Evolutionary conservation across 2,329 filamentous ascomycete genomes (phyloP).

Genomic region (Ophiostoma triangulosporum): DNA sequence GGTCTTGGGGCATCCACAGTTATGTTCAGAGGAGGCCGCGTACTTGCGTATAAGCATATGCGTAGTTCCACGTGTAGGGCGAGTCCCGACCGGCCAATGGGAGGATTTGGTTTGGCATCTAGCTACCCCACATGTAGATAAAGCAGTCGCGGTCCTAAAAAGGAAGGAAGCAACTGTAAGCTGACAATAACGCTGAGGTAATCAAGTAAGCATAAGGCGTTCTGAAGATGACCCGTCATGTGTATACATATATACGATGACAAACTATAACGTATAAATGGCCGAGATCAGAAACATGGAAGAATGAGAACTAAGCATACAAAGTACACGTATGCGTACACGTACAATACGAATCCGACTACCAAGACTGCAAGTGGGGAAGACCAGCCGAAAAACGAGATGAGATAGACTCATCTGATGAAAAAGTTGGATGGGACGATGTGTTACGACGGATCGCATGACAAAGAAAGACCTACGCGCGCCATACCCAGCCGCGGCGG

Average conservation of each 20-base stretch:
- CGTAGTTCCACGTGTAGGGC: slow-evolving; percentile 5
- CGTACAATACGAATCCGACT: neutral
- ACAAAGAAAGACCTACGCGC: slow-evolving; percentile 3
- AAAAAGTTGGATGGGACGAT: neutral
- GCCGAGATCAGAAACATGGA: too few relatives aligned
- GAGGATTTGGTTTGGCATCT: slow-evolving; percentile 3
- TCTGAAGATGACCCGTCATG: too few relatives aligned
- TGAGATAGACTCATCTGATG: neutral
- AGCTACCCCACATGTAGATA: neutral
- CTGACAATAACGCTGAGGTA: too few relatives aligned
- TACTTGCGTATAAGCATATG: too few relatives aligned
- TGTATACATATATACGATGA: too few relatives aligned
- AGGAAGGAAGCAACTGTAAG: neutral
- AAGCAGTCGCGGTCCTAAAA: neutral
- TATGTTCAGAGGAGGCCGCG: neutral
- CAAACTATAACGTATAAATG: too few relatives aligned
- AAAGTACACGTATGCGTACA: neutral
- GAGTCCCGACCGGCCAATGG: slow-evolving; percentile 7
- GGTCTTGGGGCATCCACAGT: neutral
- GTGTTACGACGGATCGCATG: neutral
- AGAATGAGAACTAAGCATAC: neutral
- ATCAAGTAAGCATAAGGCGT: too few relatives aligned
- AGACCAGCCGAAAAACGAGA: too few relatives aligned
- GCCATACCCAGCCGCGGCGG: slow-evolving; percentile 13
- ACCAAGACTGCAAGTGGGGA: neutral